Percentiles rank a stretch among this genome's conserved stretches.
Evolutionary conservation across 208 protist genomes (phyloP).

Genomic region (Eutreptiella sp.): DNA sequence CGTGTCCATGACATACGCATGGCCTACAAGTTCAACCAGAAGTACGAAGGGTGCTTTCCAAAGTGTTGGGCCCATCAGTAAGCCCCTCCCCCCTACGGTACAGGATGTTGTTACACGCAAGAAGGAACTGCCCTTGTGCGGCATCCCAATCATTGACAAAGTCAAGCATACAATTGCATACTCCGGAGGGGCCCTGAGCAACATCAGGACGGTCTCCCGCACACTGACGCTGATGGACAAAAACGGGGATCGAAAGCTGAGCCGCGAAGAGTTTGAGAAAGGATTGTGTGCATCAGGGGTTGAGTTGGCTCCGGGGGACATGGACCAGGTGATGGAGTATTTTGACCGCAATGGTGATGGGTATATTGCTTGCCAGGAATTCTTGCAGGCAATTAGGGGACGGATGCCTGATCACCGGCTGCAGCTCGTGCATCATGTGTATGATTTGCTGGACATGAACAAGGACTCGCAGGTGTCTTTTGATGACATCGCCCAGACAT

Average conservation of each 20-base stretch:
- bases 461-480: neutral
- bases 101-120: too few species aligned
- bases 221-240: slow-evolving; percentile 7
- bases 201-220: slow-evolving; percentile 1
- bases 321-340: neutral
- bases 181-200: too few species aligned
- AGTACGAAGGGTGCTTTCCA: too few species aligned
- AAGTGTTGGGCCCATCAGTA: too few species aligned
- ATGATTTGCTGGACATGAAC: slow-evolving; percentile 6
- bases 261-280: neutral
- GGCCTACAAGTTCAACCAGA: too few species aligned
- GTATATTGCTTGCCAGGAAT: slow-evolving; percentile 13
- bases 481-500: neutral
- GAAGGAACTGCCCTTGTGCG: too few species aligned
- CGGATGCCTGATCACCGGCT: neutral
- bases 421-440: slow-evolving; percentile 8
- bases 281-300: slow-evolving; percentile 4
- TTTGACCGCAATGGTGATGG: slow-evolving; percentile 30
- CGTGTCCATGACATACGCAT: too few species aligned
- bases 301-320: neutral
- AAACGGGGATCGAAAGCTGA: slow-evolving; percentile 8
- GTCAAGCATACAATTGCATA: too few species aligned
- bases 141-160: too few species aligned
- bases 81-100: too few species aligned
- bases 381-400: slow-evolving; percentile 7